Evolutionary conservation across 2,329 filamentous ascomycete species (phyloP).

Genomic region (Colletotrichum sp.): DNA sequence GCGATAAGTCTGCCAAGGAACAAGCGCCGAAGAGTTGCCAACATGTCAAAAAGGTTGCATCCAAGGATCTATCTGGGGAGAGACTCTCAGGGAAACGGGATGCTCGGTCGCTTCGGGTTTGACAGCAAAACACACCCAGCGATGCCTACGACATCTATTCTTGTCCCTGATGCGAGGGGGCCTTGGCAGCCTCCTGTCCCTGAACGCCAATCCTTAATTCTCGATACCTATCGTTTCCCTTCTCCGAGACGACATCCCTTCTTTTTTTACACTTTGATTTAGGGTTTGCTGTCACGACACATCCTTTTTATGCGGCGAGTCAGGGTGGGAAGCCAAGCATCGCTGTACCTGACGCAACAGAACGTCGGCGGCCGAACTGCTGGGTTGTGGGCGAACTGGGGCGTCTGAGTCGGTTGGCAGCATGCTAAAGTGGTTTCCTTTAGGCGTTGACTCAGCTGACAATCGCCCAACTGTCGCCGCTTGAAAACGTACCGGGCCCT

Average conservation of each 20-base stretch:
- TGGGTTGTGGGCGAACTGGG: not conserved
- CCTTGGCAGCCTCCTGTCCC: not conserved
- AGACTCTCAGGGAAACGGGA: not conserved
- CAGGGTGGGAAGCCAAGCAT: not conserved
- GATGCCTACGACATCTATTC: not conserved
- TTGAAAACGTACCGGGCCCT: not conserved
- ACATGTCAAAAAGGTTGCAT: not conserved
- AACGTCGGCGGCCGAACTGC: not conserved
- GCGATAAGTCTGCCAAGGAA: not conserved
- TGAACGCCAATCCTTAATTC: not conserved
- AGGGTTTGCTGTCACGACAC: slow-evolving; percentile 19
- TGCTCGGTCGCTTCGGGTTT: not conserved
- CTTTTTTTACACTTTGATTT: slow-evolving; percentile 1
- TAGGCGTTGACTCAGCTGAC: not conserved
- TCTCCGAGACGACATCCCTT: not conserved
- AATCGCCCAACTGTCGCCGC: not conserved
- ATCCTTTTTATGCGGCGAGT: slow-evolving; percentile 11
- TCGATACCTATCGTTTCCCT: not conserved
- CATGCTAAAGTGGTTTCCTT: not conserved
- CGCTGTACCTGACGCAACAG: not conserved
- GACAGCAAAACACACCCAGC: not conserved
- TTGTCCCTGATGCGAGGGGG: not conserved
- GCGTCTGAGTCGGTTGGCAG: not conserved
- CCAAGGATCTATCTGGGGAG: not conserved
- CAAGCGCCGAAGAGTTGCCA: not conserved